Conservation (phyloP, 2,329 filamentous ascomycete species). For the Cladosporium austrohemisphaericum region DNA sequence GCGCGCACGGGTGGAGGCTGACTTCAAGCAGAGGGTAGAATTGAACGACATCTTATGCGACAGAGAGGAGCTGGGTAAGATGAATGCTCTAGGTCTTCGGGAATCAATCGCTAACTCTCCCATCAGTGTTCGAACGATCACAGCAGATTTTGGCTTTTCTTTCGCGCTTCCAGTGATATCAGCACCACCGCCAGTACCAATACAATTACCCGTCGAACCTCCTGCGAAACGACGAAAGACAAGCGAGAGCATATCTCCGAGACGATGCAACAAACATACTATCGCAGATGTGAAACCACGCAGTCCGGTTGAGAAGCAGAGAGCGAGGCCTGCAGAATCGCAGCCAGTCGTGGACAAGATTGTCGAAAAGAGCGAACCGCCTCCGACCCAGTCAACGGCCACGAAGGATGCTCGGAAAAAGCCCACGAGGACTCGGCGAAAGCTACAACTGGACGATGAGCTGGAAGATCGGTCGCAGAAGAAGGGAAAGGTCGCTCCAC, state of each 20-base stretch:
- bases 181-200: conserved; percentile 1
- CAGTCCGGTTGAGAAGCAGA: not conserved
- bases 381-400: too few species aligned
- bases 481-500: not conserved
- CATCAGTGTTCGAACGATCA: conserved; percentile 24
- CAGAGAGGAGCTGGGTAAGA: conserved; percentile 31
- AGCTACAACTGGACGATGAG: not conserved
- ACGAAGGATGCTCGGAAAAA: not conserved
- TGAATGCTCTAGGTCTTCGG: not conserved
- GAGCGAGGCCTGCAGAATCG: rapidly evolving
- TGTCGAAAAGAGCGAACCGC: too few species aligned
- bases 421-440: not conserved
- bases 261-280: not conserved
- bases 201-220: conserved; percentile 16
- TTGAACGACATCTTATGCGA: conserved; percentile 32
- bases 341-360: too few species aligned
- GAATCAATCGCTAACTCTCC: not conserved
- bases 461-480: not conserved
- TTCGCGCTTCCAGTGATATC: conserved; percentile 18
- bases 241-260: not conserved
- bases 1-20: too few species aligned
- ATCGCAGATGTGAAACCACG: too few species aligned
- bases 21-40: conserved; percentile 23
- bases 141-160: conserved; percentile 30
- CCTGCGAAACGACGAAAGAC: conserved; percentile 20